These are phyloP conservation scores for Lagerstroemia speciosa DNA, from an alignment of 345 rosid species.

Conservation along the genomic window DNA sequence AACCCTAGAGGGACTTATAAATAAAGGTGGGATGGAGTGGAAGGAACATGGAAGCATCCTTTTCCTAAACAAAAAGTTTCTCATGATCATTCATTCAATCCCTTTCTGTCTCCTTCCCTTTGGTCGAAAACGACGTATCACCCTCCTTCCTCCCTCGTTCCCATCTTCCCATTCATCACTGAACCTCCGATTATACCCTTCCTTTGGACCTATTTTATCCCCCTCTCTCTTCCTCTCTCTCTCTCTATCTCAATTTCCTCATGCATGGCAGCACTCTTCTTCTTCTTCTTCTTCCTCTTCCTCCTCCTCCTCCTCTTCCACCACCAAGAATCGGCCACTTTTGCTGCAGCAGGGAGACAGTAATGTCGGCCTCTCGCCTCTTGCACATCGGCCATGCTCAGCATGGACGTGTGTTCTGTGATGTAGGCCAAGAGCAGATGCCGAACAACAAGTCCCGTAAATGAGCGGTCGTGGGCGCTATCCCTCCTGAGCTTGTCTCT, in stretches of 20 bases:
- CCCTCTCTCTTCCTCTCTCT: not conserved
- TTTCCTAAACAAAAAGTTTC: not conserved
- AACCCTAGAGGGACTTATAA: not conserved
- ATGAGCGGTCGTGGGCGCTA: slow-evolving; percentile 17
- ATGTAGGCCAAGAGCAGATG: not conserved
- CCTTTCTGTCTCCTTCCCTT: slow-evolving; percentile 5
- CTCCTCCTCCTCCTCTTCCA: not conserved
- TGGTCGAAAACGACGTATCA: slow-evolving; percentile 9
- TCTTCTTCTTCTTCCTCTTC: not conserved
- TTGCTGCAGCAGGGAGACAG: not conserved
- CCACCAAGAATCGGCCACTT: not conserved
- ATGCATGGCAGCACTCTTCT: not conserved
- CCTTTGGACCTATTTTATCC: too few species aligned
- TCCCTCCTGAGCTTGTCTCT: slow-evolving; percentile 72
- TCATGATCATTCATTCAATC: slow-evolving; percentile 3
- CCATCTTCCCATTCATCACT: not conserved
- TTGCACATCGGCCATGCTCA: not conserved
- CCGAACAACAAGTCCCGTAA: not conserved
- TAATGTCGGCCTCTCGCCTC: not conserved
- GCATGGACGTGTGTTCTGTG: not conserved
- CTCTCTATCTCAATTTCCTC: not conserved
- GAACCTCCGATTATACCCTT: not conserved
- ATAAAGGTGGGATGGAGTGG: too few species aligned
- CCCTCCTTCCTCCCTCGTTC: not conserved
- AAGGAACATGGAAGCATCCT: too few species aligned